Conservation (phyloP, 1,284 basidiomycete species). For the Moesziomyces globuligerus region DNA sequence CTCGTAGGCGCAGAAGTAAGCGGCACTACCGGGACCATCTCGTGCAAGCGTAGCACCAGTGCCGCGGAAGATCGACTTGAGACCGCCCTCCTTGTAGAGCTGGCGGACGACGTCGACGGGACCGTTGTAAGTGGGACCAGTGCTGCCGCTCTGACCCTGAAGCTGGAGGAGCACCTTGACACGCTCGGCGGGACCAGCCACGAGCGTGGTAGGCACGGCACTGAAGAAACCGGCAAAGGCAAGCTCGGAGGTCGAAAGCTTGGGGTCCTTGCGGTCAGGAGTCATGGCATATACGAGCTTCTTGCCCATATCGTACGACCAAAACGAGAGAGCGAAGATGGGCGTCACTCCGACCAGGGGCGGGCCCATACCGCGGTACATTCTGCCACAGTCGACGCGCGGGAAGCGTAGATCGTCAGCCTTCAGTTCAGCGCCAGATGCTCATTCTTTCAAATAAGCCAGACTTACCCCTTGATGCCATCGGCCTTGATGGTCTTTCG, state of each 20-base stretch:
- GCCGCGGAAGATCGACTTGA: conserved; percentile 91
- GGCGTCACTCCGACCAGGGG: conserved; percentile 96
- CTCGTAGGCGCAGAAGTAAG: conserved; percentile 98
- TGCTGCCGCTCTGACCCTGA: conserved; percentile 81
- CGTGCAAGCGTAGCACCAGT: conserved; percentile 89
- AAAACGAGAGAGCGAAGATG: conserved; percentile 98
- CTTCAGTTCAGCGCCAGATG: neutral
- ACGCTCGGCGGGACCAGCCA: conserved; percentile 94
- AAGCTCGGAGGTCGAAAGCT: conserved; percentile 82
- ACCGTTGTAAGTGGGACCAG: conserved; percentile 81
- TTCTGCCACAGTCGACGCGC: conserved; percentile 69
- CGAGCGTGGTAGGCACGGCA: conserved; percentile 88
- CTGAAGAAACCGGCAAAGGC: conserved; percentile 94
- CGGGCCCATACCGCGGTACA: conserved; percentile 97
- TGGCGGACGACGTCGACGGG: conserved; percentile 90
- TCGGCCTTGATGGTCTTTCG: conserved; percentile 88
- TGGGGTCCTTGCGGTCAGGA: conserved; percentile 74
- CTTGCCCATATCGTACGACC: conserved; percentile 96
- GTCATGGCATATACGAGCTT: conserved; percentile 79
- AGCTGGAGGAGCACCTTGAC: conserved; percentile 95
- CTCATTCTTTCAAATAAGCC: neutral
- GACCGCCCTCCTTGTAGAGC: conserved; percentile 92
- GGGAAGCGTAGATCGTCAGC: neutral
- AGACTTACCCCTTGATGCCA: conserved; percentile 80
- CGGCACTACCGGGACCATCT: conserved; percentile 95